Evolutionary conservation across 805 yeast species (phyloP).

Genomic region (Maudiozyma saulgeensis): DNA sequence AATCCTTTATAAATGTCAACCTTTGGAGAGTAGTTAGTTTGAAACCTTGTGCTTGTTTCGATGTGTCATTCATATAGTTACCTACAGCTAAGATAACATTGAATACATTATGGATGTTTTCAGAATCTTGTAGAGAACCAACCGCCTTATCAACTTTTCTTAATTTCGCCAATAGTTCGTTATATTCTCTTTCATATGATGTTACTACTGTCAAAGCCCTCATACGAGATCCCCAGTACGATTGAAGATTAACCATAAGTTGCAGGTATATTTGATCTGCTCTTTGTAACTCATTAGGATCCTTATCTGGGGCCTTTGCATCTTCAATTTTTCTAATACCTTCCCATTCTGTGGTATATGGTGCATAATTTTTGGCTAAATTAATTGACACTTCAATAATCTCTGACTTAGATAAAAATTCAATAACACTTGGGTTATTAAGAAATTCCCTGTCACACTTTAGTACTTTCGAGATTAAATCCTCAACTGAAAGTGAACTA

Average conservation of each 20-base stretch:
- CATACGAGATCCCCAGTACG: conserved; percentile 89
- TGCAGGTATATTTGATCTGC: conserved; percentile 81
- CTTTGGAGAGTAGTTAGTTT: conserved; percentile 82
- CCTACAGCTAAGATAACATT: conserved; percentile 87
- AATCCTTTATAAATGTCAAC: conserved; percentile 83
- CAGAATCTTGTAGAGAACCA: conserved; percentile 53
- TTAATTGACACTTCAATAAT: conserved; percentile 67
- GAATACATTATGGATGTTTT: conserved; percentile 59
- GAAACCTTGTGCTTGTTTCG: conserved; percentile 90
- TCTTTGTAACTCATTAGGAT: conserved; percentile 68
- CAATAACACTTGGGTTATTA: conserved; percentile 64
- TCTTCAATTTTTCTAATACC: conserved; percentile 32
- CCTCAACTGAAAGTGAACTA: conserved; percentile 50
- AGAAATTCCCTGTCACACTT: conserved; percentile 68
- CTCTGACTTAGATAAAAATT: conserved; percentile 70
- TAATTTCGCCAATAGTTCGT: conserved; percentile 58
- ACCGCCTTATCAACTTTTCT: conserved; percentile 66
- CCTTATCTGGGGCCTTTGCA: conserved; percentile 48
- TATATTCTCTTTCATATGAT: conserved; percentile 69
- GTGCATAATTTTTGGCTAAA: conserved; percentile 61
- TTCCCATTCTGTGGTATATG: conserved; percentile 70
- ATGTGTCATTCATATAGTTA: conserved; percentile 89
- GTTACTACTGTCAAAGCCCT: conserved; percentile 66
- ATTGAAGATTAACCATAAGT: conserved; percentile 70
- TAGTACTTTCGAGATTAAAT: conserved; percentile 59